phyloP scores from a whole-genome alignment of 345 rosid species.

The Arabis hirsuta region DNA sequence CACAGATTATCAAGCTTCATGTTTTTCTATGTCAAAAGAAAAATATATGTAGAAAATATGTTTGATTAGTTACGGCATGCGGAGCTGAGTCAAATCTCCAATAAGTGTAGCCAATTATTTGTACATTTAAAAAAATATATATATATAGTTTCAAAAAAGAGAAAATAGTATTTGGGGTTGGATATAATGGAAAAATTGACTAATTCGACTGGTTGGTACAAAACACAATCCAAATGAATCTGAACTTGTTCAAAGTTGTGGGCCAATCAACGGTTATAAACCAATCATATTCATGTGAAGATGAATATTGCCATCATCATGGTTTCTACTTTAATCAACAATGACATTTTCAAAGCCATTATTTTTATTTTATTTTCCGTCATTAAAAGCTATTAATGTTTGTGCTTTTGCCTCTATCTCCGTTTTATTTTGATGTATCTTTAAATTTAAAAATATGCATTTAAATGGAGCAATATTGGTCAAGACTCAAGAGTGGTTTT shows the following conservation, averaged over 20 bases:
- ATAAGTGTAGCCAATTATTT: constrained; percentile 35
- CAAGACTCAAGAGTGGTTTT: constrained; percentile 8
- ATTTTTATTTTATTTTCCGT: constrained; percentile 1
- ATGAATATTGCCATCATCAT: constrained; percentile 39
- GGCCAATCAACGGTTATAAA: constrained; percentile 34
- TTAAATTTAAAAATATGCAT: neutral
- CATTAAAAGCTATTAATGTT: constrained; percentile 22
- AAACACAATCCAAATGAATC: constrained; percentile 40
- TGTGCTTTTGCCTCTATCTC: constrained; percentile 26
- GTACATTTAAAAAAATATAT: too few relatives aligned
- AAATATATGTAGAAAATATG: neutral
- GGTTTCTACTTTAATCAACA: constrained; percentile 42
- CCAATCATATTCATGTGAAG: constrained; percentile 41
- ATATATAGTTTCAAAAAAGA: too few relatives aligned
- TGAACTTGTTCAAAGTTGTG: constrained; percentile 40
- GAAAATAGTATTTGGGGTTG: constrained; percentile 10
- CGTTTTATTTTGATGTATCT: neutral
- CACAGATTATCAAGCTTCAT: neutral
- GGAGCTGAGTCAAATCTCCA: constrained; percentile 29
- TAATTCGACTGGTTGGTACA: constrained; percentile 34
- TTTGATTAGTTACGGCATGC: constrained; percentile 26
- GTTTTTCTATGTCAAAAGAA: neutral
- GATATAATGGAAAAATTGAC: constrained; percentile 34
- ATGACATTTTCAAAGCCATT: constrained; percentile 35
- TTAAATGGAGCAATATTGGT: constrained; percentile 12